A percentile compares a stretch with the other conserved stretches of the same genome.
phyloP scores from a whole-genome alignment of 2,329 filamentous ascomycete species.

The Phoma herbarum region DNA sequence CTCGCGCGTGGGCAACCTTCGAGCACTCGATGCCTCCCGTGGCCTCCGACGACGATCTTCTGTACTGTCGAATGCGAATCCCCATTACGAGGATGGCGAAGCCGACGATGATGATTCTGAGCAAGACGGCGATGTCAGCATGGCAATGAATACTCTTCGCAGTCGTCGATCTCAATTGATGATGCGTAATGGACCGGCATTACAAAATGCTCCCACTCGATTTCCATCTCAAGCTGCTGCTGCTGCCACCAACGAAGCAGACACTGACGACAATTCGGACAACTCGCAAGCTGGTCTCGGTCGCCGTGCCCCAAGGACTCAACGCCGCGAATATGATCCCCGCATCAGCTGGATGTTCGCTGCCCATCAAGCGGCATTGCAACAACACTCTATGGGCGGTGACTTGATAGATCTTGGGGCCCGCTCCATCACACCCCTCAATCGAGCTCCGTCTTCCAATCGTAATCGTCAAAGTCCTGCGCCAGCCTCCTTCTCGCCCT shows the following conservation, averaged over 20 bases:
- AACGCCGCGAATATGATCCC: constrained; percentile 51
- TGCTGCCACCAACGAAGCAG: constrained; percentile 41
- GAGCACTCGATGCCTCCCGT: constrained; percentile 47
- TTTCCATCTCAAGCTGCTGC: constrained; percentile 37
- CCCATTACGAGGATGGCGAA: constrained; percentile 53
- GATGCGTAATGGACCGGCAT: constrained; percentile 42
- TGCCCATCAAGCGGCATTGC: constrained; percentile 51
- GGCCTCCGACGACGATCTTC: constrained; percentile 52
- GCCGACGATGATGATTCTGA: constrained; percentile 55
- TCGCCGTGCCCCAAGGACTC: constrained; percentile 33
- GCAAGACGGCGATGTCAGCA: constrained; percentile 49
- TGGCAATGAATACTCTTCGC: constrained; percentile 48
- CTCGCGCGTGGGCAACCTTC: constrained; percentile 47
- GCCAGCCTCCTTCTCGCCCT: constrained; percentile 46
- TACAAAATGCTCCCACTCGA: constrained; percentile 34
- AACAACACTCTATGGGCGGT: constrained; percentile 44
- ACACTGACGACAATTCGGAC: constrained; percentile 53
- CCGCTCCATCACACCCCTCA: constrained; percentile 51
- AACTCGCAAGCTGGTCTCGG: constrained; percentile 45
- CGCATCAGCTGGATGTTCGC: constrained; percentile 55
- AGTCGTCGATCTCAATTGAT: constrained; percentile 47
- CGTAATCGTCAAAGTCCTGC: constrained; percentile 50
- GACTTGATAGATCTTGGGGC: constrained; percentile 48
- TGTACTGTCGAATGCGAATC: constrained; percentile 45
- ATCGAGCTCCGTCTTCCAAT: constrained; percentile 51